Conservation (phyloP, 108 stramenopile genomes). For the Cyclotella choctawhatcheeana region DNA sequence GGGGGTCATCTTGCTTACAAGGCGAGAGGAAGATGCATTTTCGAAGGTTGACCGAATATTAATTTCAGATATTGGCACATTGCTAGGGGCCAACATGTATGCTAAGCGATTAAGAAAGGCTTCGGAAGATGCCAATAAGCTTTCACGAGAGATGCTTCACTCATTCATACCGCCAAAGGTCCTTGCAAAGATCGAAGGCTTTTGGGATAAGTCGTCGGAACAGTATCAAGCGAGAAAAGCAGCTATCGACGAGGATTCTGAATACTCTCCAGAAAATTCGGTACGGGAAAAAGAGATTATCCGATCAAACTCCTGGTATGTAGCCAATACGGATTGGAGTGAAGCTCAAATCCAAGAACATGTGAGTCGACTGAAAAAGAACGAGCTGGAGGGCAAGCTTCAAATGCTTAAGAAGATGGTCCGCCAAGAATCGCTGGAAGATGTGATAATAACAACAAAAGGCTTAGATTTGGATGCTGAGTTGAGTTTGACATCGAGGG, state of each 20-base stretch:
- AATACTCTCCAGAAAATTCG: constrained; percentile 16
- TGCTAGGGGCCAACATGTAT: constrained; percentile 36
- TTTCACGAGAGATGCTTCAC: constrained; percentile 46
- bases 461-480: constrained; percentile 16
- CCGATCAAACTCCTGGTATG: constrained; percentile 18
- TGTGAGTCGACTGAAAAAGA: not conserved
- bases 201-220: constrained; percentile 34
- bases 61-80: constrained; percentile 41
- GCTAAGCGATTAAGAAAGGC: constrained; percentile 36
- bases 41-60: constrained; percentile 28
- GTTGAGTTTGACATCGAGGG: constrained; percentile 12
- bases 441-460: constrained; percentile 19
- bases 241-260: not conserved
- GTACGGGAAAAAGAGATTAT: constrained; percentile 6
- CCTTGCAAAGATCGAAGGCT: constrained; percentile 34
- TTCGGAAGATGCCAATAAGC: constrained; percentile 23
- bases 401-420: constrained; percentile 14
- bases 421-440: not conserved
- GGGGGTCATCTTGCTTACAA: constrained; percentile 25
- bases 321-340: constrained; percentile 7
- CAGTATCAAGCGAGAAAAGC: constrained; percentile 7
- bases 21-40: constrained; percentile 41
- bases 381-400: not conserved
- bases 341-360: constrained; percentile 15
- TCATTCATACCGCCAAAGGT: constrained; percentile 46